These are phyloP conservation scores for Suhomyces atakaporum DNA, from an alignment of 1,139 yeast genomes.

Conservation along the genomic window DNA sequence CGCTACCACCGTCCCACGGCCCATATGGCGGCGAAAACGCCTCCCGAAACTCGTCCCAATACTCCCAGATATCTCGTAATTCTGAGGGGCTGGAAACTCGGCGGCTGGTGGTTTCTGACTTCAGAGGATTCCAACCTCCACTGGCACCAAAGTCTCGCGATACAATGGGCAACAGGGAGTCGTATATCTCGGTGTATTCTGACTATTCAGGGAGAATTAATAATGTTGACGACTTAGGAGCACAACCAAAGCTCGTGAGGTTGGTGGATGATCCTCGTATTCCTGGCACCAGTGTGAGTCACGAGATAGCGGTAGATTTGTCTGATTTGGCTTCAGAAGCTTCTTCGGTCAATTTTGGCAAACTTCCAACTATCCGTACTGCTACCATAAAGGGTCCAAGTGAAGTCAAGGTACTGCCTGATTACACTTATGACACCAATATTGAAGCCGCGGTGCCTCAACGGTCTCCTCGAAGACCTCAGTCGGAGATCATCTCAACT, in stretches of 20 bases:
- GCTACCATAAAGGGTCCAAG: slow-evolving; percentile 5
- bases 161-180: slow-evolving; percentile 20
- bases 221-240: slow-evolving; percentile 20
- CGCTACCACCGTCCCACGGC: too few relatives aligned
- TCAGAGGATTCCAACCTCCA: slow-evolving; percentile 14
- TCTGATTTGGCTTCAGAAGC: slow-evolving; percentile 15
- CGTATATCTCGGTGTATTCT: slow-evolving; percentile 30
- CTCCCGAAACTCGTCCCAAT: slow-evolving; percentile 7
- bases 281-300: not conserved
- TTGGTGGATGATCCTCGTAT: slow-evolving; percentile 8
- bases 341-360: slow-evolving; percentile 19
- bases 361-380: slow-evolving; percentile 20
- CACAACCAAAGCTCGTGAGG: slow-evolving; percentile 14
- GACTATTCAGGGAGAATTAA: slow-evolving; percentile 31
- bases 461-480: slow-evolving; percentile 43
- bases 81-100: slow-evolving; percentile 6
- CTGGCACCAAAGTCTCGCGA: slow-evolving; percentile 9
- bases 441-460: slow-evolving; percentile 46
- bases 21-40: slow-evolving; percentile 1
- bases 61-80: slow-evolving; percentile 5
- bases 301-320: slow-evolving; percentile 7
- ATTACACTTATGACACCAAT: slow-evolving; percentile 34
- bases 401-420: slow-evolving; percentile 24
- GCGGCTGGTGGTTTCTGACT: slow-evolving; percentile 10
- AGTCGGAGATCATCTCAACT: slow-evolving; percentile 28